These are phyloP conservation scores for Buxus sempervirens DNA, from an alignment of 164 flowering plant genomes.

Conservation along the genomic window DNA sequence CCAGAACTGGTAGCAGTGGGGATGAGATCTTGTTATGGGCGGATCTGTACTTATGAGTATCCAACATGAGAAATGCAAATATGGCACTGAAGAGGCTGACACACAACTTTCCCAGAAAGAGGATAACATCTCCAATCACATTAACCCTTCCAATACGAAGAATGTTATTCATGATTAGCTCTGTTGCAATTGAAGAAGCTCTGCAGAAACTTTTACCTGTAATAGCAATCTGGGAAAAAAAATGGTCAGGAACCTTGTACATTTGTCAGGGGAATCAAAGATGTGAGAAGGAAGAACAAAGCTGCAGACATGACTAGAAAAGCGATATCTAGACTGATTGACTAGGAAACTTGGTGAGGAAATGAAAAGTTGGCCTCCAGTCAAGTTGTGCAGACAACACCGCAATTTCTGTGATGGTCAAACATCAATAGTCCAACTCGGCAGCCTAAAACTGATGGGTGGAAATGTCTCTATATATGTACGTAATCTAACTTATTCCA, in stretches of 20 bases:
- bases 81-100: conserved; percentile 82
- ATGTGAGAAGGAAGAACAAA: background rate
- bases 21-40: conserved; percentile 89
- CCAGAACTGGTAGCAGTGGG: conserved; percentile 90
- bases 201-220: conserved; percentile 88
- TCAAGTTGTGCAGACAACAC: too few species aligned
- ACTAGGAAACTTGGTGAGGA: too few species aligned
- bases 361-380: too few species aligned
- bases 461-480: too few species aligned
- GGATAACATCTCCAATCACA: conserved; percentile 92
- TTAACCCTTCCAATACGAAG: conserved; percentile 88
- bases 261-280: background rate
- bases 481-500: too few species aligned
- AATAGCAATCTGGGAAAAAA: conserved; percentile 81
- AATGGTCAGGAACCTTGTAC: conserved; percentile 5
- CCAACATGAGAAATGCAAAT: conserved; percentile 94
- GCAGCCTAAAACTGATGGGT: too few species aligned
- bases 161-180: conserved; percentile 79
- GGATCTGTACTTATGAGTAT: conserved; percentile 72
- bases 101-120: conserved; percentile 89
- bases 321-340: too few species aligned
- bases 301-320: background rate
- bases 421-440: too few species aligned
- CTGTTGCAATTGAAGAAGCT: conserved; percentile 86
- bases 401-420: too few species aligned